These are phyloP conservation scores for Phytopythium ostracodes DNA, from an alignment of 352 stramenopile genomes.

Conservation along the genomic window DNA sequence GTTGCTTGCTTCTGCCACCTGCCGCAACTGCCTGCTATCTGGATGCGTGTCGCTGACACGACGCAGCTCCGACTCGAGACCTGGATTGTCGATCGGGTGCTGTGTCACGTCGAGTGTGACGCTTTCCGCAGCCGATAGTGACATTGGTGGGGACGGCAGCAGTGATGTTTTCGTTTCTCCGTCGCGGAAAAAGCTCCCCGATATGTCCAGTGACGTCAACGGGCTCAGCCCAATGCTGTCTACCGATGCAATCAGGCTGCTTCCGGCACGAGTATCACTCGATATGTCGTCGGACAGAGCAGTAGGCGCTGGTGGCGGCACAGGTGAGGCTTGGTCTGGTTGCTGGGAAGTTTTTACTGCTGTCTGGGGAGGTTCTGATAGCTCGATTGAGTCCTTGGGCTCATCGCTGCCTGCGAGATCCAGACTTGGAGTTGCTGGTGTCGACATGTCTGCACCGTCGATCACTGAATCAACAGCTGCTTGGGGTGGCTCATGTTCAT, in stretches of 20 bases:
- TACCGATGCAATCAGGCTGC: not conserved
- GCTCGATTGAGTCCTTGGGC: not conserved
- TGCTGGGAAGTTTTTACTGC: not conserved
- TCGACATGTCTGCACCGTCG: not conserved
- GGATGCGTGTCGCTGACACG: too few species aligned
- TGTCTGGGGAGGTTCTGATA: not conserved
- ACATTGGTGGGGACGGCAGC: not conserved
- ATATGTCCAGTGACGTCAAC: conserved; percentile 4
- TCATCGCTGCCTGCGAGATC: not conserved
- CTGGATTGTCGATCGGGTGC: not conserved
- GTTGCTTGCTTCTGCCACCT: not conserved
- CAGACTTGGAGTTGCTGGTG: too few species aligned
- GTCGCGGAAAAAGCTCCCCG: not conserved
- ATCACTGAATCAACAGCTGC: not conserved
- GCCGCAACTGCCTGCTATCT: not conserved
- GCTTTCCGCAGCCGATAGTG: not conserved
- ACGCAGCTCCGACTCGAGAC: not conserved
- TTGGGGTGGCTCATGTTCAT: not conserved
- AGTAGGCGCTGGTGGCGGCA: not conserved
- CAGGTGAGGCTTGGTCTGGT: not conserved
- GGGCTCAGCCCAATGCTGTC: conserved; percentile 1
- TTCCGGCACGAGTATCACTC: not conserved
- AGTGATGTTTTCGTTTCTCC: not conserved
- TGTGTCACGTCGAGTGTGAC: not conserved
- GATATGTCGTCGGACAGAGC: not conserved